Evolutionary conservation across 164 flowering plant genomes (phyloP).

Genomic region (Tetracentron sinense): DNA sequence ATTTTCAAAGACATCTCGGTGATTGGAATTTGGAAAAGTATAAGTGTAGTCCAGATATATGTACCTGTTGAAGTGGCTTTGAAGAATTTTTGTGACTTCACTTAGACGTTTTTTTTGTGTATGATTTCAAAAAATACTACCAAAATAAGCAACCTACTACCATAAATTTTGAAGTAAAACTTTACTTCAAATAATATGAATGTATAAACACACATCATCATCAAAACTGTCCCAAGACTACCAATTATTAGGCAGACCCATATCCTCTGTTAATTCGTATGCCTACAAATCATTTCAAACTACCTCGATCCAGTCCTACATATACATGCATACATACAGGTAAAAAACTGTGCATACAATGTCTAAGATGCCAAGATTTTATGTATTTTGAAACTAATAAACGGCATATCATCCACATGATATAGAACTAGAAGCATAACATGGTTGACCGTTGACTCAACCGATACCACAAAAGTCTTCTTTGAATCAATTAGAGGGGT

Average conservation of each 20-base stretch:
- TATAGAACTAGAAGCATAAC: not conserved
- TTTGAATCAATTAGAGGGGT: not conserved
- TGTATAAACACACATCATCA: not conserved
- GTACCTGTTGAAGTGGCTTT: not conserved
- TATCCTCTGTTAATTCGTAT: too few species aligned
- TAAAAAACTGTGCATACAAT: not conserved
- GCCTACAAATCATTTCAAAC: not conserved
- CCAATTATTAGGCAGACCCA: too few species aligned
- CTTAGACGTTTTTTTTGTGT: not conserved
- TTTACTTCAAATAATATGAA: not conserved
- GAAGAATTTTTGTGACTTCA: not conserved
- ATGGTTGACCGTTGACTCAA: not conserved
- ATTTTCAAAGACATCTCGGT: not conserved
- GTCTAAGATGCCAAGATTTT: not conserved
- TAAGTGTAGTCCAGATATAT: too few species aligned
- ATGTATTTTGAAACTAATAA: too few species aligned
- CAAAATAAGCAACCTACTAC: not conserved
- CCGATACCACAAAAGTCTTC: too few species aligned
- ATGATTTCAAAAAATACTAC: too few species aligned
- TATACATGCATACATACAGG: not conserved
- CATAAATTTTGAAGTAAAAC: not conserved
- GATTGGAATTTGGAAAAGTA: too few species aligned
- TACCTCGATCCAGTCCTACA: not conserved
- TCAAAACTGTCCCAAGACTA: not conserved
- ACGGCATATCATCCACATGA: not conserved